These are phyloP conservation scores for Trifolium repens DNA, from an alignment of 306 rosid species.

Conservation along the genomic window DNA sequence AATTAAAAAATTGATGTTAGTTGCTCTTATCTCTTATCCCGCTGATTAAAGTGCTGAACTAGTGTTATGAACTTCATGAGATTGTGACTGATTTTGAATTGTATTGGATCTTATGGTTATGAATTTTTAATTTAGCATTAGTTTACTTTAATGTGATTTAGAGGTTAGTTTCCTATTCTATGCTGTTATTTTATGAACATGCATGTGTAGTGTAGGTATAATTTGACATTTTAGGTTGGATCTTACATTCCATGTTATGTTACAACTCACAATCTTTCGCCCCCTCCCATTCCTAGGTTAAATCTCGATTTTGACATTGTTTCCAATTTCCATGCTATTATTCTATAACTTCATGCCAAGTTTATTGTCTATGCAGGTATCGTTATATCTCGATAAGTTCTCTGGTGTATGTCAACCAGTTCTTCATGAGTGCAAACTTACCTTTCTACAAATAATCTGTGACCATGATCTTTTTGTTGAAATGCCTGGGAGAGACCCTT, in stretches of 20 bases:
- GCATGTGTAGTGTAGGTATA: not conserved
- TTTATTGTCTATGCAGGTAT: conserved; percentile 68
- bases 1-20: not conserved
- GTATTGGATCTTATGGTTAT: not conserved
- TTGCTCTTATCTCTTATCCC: conserved; percentile 11
- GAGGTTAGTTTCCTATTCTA: not conserved
- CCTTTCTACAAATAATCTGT: conserved; percentile 87
- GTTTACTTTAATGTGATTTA: not conserved
- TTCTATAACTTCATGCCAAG: conserved; percentile 14
- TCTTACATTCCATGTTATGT: not conserved
- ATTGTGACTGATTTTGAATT: conserved; percentile 1
- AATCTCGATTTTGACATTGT: not conserved
- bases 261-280: conserved; percentile 1
- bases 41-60: not conserved
- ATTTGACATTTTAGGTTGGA: not conserved
- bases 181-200: conserved; percentile 1
- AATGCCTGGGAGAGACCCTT: conserved; percentile 99
- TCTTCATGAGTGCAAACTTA: conserved; percentile 96
- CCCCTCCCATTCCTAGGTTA: not conserved
- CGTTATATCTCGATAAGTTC: conserved; percentile 93
- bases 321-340: conserved; percentile 1
- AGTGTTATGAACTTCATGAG: not conserved
- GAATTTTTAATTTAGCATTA: not conserved
- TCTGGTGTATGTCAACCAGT: conserved; percentile 94
- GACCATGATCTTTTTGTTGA: conserved; percentile 98